Evolutionary conservation across 306 rosid species (phyloP), one percentile per base, ranked within the genome.

Genomic region (Lathyrus aphaca): DNA sequence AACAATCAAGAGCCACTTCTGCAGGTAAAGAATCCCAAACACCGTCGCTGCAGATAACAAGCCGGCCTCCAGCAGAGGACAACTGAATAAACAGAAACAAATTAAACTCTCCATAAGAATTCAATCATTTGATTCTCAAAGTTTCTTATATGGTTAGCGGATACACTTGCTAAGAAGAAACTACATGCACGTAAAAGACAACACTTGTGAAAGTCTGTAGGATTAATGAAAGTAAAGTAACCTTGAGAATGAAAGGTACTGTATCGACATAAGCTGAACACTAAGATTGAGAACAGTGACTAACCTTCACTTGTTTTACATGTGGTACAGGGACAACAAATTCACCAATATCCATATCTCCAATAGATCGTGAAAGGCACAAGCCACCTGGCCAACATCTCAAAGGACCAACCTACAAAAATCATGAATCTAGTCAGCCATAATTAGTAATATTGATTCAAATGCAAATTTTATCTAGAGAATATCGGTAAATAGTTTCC

Each of bases 351-450:
- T 95, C 99, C 96, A 88, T 76, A 81, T 95, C 99, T 48, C 99
- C 99, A 71, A 95, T 83, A 32, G 97, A 91, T 68, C 99, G 87
- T 56, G 99, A 95, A 60, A 95, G 93, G 74, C 99, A 95, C 92
- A 95, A 78, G 62, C 99, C 99, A 74, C 99, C 99, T 2, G 99
- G 99, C 99, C 99, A 95, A 83, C 99, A 95, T 84, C 99, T 86
- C 86, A 95, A 83, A 38, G 99, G 99, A 75, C 99, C 99, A 66
- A 95, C 81, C 97, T 91, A 69, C 45, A 74, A 62, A 40, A 75
- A 67, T 29, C 59, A 58, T 37, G 53, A 71, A 74, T 25, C 53
- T 32, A 62, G 68, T 74, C 21, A 74, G 76, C 29, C 43, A 62
- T 51, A 17, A 44, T 16, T 16, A 63, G 25, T 25, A 45, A 53